Evolutionary conservation across 164 flowering plant genomes (phyloP).

Genomic region (Dillenia suffruticosa): DNA sequence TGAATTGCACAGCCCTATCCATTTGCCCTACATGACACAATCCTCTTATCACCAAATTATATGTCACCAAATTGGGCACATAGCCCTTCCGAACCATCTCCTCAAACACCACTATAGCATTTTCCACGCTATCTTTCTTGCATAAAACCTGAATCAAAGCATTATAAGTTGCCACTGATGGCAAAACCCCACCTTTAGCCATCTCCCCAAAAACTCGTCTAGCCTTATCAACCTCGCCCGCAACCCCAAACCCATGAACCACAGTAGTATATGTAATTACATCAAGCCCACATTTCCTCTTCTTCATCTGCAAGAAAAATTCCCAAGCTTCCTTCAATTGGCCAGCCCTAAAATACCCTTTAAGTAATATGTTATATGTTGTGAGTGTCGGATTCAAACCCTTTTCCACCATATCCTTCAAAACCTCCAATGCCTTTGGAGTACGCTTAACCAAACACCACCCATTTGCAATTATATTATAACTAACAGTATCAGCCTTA

Average conservation of each 20-base stretch:
- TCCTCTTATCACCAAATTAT: constrained; percentile 74
- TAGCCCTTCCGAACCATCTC: constrained; percentile 79
- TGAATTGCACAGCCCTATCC: constrained; percentile 59
- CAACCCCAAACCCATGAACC: constrained; percentile 81
- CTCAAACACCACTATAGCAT: constrained; percentile 62
- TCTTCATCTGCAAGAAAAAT: constrained; percentile 84
- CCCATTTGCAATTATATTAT: constrained; percentile 78
- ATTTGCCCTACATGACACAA: constrained; percentile 64
- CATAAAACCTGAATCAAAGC: constrained; percentile 87
- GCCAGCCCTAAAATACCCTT: constrained; percentile 77
- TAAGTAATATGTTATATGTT: constrained; percentile 71
- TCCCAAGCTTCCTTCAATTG: constrained; percentile 70
- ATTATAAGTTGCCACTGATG: constrained; percentile 80
- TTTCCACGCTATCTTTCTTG: constrained; percentile 73
- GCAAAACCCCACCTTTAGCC: constrained; percentile 66
- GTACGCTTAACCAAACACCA: constrained; percentile 77
- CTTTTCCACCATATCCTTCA: constrained; percentile 84
- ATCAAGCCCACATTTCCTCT: constrained; percentile 67
- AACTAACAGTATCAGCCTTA: constrained; percentile 62
- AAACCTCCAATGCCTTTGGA: constrained; percentile 56
- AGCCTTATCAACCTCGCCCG: constrained; percentile 68
- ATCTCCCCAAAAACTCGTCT: constrained; percentile 58
- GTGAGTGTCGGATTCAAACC: constrained; percentile 54
- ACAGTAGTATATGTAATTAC: constrained; percentile 84
- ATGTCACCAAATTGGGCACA: constrained; percentile 64